These are phyloP conservation scores for Rhododendron williamsianum DNA, from an alignment of 148 eudicot species.

Conservation along the genomic window DNA sequence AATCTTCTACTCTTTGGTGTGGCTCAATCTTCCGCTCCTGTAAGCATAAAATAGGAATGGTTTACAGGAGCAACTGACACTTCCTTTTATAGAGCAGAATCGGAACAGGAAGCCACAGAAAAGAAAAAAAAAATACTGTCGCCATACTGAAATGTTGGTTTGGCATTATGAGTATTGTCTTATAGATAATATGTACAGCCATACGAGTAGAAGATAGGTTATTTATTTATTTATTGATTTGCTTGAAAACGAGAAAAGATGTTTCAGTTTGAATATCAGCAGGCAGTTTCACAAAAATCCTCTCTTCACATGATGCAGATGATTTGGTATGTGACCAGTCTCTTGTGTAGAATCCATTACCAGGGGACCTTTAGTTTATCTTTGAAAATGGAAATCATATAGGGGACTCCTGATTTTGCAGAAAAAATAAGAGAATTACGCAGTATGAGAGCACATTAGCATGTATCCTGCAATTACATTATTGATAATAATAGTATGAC, in stretches of 20 bases:
- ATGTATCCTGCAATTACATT: background rate
- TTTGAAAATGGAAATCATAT: background rate
- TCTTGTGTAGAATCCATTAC: background rate
- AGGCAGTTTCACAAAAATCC: background rate
- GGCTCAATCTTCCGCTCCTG: background rate
- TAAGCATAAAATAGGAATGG: constrained; percentile 2
- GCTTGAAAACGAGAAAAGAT: background rate
- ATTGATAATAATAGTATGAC: background rate
- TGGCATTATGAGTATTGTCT: background rate
- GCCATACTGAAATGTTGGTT: background rate
- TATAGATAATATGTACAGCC: background rate
- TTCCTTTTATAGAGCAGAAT: background rate
- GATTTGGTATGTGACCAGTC: background rate
- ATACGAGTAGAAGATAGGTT: background rate
- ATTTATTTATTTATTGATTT: background rate
- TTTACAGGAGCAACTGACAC: background rate
- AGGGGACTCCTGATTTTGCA: background rate
- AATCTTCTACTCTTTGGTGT: background rate
- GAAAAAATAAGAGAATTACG: background rate
- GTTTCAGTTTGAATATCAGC: background rate
- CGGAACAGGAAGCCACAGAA: background rate
- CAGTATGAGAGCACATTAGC: background rate
- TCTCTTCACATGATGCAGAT: background rate
- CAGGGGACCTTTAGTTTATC: background rate
- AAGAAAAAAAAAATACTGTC: background rate